Evolutionary conservation across 768 basidiomycete species (phyloP).

Genomic region (Phlegmacium glaucopus): DNA sequence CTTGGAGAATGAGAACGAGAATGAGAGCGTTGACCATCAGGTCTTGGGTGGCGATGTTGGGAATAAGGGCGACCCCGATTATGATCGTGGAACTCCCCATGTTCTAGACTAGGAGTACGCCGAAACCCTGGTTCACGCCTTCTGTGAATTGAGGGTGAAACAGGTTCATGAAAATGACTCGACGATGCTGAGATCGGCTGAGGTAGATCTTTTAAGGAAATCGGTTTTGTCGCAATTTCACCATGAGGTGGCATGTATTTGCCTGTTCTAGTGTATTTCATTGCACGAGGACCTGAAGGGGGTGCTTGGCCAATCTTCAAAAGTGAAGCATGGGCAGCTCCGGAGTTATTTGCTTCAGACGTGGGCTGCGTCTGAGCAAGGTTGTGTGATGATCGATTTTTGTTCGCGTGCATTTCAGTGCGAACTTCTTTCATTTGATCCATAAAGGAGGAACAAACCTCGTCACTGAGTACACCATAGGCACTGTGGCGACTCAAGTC

Average conservation of each 20-base stretch:
- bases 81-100: neutral
- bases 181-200: neutral
- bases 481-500: neutral
- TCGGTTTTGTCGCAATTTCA: neutral
- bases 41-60: no score
- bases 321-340: neutral
- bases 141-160: neutral
- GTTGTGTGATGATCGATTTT: neutral
- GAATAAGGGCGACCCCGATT: neutral
- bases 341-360: neutral
- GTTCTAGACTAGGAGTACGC: neutral
- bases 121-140: neutral
- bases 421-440: slow-evolving; percentile 13
- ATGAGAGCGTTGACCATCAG: no score
- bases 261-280: no score
- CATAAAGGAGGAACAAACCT: slow-evolving; percentile 20
- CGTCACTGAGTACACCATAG: slow-evolving; percentile 21
- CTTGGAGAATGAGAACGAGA: no score
- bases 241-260: no score
- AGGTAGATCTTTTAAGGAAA: neutral
- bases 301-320: neutral
- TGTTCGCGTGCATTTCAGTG: slow-evolving; percentile 2
- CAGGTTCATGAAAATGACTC: neutral
- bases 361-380: neutral
- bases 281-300: no score